Conservation (phyloP, 306 rosid genomes). For the Notholithocarpus densiflorus region DNA sequence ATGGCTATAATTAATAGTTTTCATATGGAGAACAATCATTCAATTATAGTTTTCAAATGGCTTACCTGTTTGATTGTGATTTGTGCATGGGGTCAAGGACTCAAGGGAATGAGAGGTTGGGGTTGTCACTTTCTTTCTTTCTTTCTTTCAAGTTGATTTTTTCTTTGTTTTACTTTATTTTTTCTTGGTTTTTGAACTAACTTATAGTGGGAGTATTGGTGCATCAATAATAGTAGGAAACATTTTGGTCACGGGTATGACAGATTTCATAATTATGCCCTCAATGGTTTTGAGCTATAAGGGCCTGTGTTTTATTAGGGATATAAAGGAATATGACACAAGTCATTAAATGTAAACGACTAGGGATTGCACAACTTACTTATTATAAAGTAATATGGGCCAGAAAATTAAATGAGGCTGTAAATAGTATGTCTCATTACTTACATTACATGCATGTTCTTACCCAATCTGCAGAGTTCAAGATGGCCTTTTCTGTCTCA, state of each 20-base stretch:
- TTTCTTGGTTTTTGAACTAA: not conserved
- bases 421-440: too few species aligned
- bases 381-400: too few species aligned
- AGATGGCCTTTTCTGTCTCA: not conserved
- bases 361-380: not conserved
- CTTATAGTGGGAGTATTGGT: not conserved
- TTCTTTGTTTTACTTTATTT: not conserved
- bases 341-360: slow-evolving; percentile 18
- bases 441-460: not conserved
- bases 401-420: too few species aligned
- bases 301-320: not conserved
- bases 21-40: too few species aligned
- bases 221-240: not conserved
- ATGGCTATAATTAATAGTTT: too few species aligned
- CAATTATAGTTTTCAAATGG: too few species aligned
- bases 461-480: not conserved
- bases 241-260: slow-evolving; percentile 10
- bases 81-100: too few species aligned
- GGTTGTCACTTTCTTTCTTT: not conserved
- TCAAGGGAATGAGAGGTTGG: not conserved
- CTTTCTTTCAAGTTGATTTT: not conserved
- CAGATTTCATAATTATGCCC: slow-evolving; percentile 9
- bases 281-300: not conserved
- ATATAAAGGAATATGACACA: slow-evolving; percentile 16
- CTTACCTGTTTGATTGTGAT: too few species aligned